These are phyloP conservation scores for Actinomortierella wolfii DNA, from an alignment of 371 early-diverging fungal genomes.

Conservation along the genomic window DNA sequence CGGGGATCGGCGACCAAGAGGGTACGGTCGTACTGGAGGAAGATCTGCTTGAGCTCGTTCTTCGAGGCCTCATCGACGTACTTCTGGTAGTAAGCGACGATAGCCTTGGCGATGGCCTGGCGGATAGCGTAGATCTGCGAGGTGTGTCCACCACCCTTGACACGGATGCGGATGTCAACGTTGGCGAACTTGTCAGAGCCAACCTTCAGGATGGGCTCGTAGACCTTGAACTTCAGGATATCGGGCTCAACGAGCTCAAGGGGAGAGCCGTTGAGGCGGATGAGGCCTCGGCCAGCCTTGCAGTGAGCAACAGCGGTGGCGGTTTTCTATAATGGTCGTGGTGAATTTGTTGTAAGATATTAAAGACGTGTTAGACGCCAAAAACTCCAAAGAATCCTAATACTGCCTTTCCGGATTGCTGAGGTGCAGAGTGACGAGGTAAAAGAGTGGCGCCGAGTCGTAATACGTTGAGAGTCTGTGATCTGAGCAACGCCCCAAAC, in stretches of 20 bases:
- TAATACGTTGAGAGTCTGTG: too few relatives aligned
- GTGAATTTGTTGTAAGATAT: too few relatives aligned
- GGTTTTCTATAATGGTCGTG: slow-evolving; percentile 82
- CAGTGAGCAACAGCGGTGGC: slow-evolving; percentile 99
- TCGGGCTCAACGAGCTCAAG: slow-evolving; percentile 96
- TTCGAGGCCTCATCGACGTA: slow-evolving; percentile 99
- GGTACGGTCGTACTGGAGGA: slow-evolving; percentile 97
- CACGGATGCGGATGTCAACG: slow-evolving; percentile 97
- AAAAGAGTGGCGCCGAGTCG: too few relatives aligned
- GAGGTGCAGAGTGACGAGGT: too few relatives aligned
- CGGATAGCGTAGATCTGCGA: slow-evolving; percentile 98
- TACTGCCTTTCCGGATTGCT: too few relatives aligned
- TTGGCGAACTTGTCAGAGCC: slow-evolving; percentile 96
- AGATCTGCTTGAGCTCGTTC: slow-evolving; percentile 98
- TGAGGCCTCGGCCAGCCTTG: slow-evolving; percentile 96
- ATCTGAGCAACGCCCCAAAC: too few relatives aligned
- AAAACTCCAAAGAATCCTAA: too few relatives aligned
- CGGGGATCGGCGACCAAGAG: slow-evolving; percentile 99
- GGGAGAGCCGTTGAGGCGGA: slow-evolving; percentile 98
- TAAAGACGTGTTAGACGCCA: too few relatives aligned
- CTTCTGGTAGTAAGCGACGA: slow-evolving; percentile 99
- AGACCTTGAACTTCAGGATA: slow-evolving; percentile 97
- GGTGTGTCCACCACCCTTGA: slow-evolving; percentile 98
- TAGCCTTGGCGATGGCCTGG: slow-evolving; percentile 99
- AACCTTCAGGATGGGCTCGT: slow-evolving; percentile 97